Evolutionary conservation across 805 yeast genomes (phyloP).

Genomic region (Metschnikowia cubensis): DNA sequence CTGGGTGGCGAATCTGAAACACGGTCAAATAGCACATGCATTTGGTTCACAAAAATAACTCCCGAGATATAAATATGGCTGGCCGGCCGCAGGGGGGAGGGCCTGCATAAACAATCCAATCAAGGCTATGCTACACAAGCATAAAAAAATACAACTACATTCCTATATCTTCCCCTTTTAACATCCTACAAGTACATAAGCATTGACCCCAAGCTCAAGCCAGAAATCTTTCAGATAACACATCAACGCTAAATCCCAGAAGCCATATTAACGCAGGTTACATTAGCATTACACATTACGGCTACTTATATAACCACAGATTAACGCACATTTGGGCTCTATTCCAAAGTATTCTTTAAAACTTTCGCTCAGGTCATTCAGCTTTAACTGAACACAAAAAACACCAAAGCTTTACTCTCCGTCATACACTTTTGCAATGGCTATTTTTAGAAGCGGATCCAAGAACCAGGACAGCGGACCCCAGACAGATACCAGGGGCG

Average conservation of each 20-base stretch:
- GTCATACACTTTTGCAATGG: slow-evolving; percentile 7
- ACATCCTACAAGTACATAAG: no score
- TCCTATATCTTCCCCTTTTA: no score
- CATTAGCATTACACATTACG: no score
- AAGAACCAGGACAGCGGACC: slow-evolving; percentile 21
- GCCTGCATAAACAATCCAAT: not conserved
- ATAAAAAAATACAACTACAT: not conserved
- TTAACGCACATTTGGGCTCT: no score
- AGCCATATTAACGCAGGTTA: no score
- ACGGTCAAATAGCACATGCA: not conserved
- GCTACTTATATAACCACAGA: no score
- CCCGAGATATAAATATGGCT: not conserved
- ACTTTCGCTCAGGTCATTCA: not conserved
- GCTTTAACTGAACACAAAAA: no score
- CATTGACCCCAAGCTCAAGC: no score
- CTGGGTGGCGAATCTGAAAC: not conserved
- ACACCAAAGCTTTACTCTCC: no score
- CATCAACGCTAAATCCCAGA: no score
- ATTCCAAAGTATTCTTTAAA: no score
- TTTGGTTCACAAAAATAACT: not conserved
- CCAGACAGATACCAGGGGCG: slow-evolving; percentile 17
- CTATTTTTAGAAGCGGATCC: slow-evolving; percentile 20
- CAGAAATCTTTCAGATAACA: not conserved
- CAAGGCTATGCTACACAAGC: slow-evolving; percentile 4
- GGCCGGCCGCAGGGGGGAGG: slow-evolving; percentile 1